phyloP scores from a whole-genome alignment of 768 basidiomycete genomes.

The Cystobasidium ongulense region DNA sequence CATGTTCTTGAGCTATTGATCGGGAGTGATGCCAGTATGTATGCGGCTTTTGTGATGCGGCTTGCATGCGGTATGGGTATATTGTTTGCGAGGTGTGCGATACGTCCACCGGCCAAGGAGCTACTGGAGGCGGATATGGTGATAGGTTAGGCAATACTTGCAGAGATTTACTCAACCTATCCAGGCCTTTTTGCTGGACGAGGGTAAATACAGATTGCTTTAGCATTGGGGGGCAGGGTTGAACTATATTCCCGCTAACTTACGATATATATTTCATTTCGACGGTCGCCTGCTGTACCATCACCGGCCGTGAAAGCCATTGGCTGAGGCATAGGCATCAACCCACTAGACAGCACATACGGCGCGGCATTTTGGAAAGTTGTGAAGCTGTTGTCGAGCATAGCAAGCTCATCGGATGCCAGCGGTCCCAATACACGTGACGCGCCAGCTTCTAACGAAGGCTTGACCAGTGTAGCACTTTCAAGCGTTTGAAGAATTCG shows the following conservation, averaged over 20 bases:
- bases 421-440: background rate
- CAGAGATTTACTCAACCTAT: background rate
- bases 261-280: constrained; percentile 39
- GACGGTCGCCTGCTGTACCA: constrained; percentile 13
- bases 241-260: too few relatives aligned
- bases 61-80: background rate
- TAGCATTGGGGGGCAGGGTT: too few relatives aligned
- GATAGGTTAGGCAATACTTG: background rate
- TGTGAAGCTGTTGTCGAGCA: constrained; percentile 40
- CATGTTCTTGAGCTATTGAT: constrained; percentile 16
- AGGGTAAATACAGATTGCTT: too few relatives aligned
- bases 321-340: constrained; percentile 21
- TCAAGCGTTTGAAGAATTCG: constrained; percentile 34
- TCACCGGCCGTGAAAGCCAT: constrained; percentile 32
- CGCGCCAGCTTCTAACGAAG: background rate
- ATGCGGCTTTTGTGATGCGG: constrained; percentile 21
- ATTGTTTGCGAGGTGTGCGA: background rate
- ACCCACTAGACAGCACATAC: constrained; percentile 24
- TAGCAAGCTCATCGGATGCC: constrained; percentile 29
- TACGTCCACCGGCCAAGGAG: constrained; percentile 1
- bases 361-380: constrained; percentile 37
- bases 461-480: background rate
- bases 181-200: constrained; percentile 31
- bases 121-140: background rate
- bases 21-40: constrained; percentile 35